Base-by-base conservation (phyloP, 768 basidiomycete species). In the Podaxis rugospora region DNA sequence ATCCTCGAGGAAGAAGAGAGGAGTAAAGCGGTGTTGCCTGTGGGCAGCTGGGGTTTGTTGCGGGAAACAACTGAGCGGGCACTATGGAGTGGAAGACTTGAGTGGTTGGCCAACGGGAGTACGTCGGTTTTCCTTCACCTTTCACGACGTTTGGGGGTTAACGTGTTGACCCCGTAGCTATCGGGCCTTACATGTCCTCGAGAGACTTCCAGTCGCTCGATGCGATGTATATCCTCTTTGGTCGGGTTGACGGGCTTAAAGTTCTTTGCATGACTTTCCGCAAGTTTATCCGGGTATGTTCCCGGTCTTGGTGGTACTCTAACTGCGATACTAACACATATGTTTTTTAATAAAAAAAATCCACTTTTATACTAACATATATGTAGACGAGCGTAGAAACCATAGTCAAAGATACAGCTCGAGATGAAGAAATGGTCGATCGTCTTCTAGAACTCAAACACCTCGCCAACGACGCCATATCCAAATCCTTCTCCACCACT, bases 361-460 rank as follows among this genome's bases (percentile, higher is more conserved):
- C n/a, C n/a, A n/a, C n/a, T n/a, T n/a, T n/a, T n/a, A 49, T 23
- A 23, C 47, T 23, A 25, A 27, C 23, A 9, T 13, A 16, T 50
- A 58, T 40, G 3, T 59, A 92, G 90, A 72, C 70, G 27, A 76
- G 73, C 0, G 90, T 92, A 1, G 72, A 79, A 56, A 65, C 68
- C n/a, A 87, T 94, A 62, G 88, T 94, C 61, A 82, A 80, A 51
- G 87, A 92, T 66, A 64, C 66, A 2, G 73, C 74, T 4, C 75
- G 74, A 13, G 93, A 94, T 57, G 92, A 90, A 10, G 77, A 82
- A 18, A 94, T 95, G 92, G 87, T 95, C 3, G 77, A 83, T 18
- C 77, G 81, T 18, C 81, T 95, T 0, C 80, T 94, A 37, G 74
- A 82, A 7, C 84, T 91, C 75, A 92, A 90, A 67, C 68, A 77